phyloP scores from a whole-genome alignment of 129 eudicot species.

The Flaveria bidentis region DNA sequence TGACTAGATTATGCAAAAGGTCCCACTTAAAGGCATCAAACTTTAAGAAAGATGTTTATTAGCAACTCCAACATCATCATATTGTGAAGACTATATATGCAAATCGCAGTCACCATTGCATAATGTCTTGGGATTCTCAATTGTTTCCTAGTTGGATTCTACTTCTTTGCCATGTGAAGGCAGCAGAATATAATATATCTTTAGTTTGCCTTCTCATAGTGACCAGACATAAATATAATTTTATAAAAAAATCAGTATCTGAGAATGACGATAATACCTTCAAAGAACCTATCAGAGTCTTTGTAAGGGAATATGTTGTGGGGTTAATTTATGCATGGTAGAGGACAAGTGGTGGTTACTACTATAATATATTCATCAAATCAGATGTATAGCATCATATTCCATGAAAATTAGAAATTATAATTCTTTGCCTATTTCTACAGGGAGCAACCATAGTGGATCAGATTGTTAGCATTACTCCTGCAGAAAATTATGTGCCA shows the following conservation, averaged over 20 bases:
- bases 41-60: slow-evolving; percentile 1
- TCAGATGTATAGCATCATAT: slow-evolving; percentile 8
- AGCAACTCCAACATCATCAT: slow-evolving; percentile 23
- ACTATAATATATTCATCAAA: background rate
- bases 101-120: slow-evolving; percentile 19
- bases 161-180: background rate
- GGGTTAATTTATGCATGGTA: slow-evolving; percentile 4
- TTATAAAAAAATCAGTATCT: background rate
- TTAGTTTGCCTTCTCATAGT: slow-evolving; percentile 2
- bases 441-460: slow-evolving; percentile 99
- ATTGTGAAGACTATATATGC: slow-evolving; percentile 7
- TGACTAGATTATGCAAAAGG: slow-evolving; percentile 12
- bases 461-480: slow-evolving; percentile 76
- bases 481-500: slow-evolving; percentile 73
- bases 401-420: background rate
- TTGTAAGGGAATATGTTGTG: background rate
- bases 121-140: slow-evolving; percentile 12
- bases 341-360: background rate
- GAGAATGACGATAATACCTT: background rate
- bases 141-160: background rate
- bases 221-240: background rate
- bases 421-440: slow-evolving; percentile 25
- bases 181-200: background rate
- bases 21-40: slow-evolving; percentile 5
- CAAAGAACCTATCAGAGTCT: background rate